Conservation (phyloP, 768 basidiomycete species). For the Trametes coccinea region DNA sequence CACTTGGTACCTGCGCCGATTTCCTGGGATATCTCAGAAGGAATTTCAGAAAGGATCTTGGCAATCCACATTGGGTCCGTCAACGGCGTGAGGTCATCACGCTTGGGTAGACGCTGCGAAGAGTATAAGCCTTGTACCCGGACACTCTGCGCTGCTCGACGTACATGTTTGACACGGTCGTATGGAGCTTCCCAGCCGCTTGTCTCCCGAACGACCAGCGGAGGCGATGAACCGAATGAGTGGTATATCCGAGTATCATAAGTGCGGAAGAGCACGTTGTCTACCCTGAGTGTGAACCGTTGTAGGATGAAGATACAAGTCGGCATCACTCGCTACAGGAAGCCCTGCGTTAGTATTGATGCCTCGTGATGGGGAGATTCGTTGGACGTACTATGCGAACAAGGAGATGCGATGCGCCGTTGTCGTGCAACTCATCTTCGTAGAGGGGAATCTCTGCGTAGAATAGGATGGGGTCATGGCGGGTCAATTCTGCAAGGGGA, state of each 20-base stretch:
- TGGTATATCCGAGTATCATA: constrained; percentile 91
- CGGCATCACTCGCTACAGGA: constrained; percentile 89
- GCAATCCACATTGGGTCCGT: constrained; percentile 86
- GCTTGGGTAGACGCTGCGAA: constrained; percentile 61
- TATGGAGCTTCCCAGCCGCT: constrained; percentile 93
- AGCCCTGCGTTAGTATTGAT: not conserved
- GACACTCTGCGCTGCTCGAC: constrained; percentile 25
- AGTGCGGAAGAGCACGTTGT: constrained; percentile 89
- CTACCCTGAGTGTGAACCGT: constrained; percentile 92
- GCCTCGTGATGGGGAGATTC: too few species aligned
- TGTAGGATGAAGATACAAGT: constrained; percentile 88
- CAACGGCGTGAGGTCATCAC: constrained; percentile 83
- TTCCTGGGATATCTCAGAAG: constrained; percentile 54
- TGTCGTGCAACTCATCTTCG: constrained; percentile 97
- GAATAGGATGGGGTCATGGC: constrained; percentile 95
- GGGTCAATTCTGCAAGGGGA: constrained; percentile 80
- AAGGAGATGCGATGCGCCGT: constrained; percentile 83
- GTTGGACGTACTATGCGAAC: constrained; percentile 65
- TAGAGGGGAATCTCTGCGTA: constrained; percentile 94
- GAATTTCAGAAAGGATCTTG: constrained; percentile 65
- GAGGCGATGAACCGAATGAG: constrained; percentile 63
- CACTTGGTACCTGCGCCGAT: constrained; percentile 77
- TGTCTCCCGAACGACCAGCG: constrained; percentile 72
- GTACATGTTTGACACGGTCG: constrained; percentile 72
- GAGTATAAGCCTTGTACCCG: not conserved